Percentiles rank a stretch among this genome's conserved stretches.
phyloP scores from a whole-genome alignment of 176 grass and related monocot genomes.

The Luzula sylvatica region DNA sequence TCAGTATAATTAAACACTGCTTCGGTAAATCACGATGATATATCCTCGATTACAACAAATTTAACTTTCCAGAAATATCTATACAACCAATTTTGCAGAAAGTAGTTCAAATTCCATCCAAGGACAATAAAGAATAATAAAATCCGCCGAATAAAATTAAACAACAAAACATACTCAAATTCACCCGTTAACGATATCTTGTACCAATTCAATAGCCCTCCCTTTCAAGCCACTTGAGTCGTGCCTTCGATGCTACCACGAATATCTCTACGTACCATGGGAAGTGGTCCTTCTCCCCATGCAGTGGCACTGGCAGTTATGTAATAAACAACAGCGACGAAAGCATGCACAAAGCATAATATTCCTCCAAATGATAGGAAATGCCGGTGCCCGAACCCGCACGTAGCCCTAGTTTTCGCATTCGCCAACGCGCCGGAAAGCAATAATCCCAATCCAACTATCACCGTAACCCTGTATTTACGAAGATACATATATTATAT shows the following conservation, averaged over 20 bases:
- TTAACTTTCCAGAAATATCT: too few relatives aligned
- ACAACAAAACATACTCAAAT: too few relatives aligned
- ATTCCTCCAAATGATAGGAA: slow-evolving; percentile 64
- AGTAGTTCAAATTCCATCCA: too few relatives aligned
- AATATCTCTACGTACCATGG: slow-evolving; percentile 14
- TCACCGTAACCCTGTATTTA: slow-evolving; percentile 48
- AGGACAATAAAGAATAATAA: slow-evolving; percentile 13
- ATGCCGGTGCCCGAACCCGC: slow-evolving; percentile 55
- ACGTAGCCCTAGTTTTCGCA: slow-evolving; percentile 38
- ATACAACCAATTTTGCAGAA: too few relatives aligned
- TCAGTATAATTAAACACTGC: slow-evolving; percentile 6
- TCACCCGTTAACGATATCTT: too few relatives aligned
- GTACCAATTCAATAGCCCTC: too few relatives aligned
- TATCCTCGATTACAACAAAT: too few relatives aligned
- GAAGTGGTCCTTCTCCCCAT: slow-evolving; percentile 7
- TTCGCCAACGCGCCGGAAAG: slow-evolving; percentile 66
- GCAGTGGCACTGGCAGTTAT: slow-evolving; percentile 33
- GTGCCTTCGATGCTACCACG: not conserved
- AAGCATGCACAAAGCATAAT: slow-evolving; percentile 69
- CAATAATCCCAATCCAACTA: slow-evolving; percentile 63
- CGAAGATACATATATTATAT: not conserved
- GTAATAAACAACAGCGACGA: slow-evolving; percentile 60
- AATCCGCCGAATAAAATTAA: not conserved
- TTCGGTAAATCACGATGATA: not conserved
- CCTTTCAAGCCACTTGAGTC: slow-evolving; percentile 6